Evolutionary conservation across 768 basidiomycete genomes (phyloP).

Genomic region (Cystobasidium onofrii): DNA sequence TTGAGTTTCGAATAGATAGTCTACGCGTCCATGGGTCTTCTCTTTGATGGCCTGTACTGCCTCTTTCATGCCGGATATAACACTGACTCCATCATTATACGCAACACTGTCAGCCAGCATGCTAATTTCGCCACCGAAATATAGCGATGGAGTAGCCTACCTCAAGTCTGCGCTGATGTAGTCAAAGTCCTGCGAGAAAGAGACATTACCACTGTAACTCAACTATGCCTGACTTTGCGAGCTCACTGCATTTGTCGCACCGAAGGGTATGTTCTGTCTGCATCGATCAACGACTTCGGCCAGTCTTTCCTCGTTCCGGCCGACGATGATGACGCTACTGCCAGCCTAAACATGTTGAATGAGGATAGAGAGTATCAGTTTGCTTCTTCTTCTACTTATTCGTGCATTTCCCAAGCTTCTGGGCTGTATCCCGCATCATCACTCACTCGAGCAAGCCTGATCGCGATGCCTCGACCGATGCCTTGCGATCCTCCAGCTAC

Average conservation of each 20-base stretch:
- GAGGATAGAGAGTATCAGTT: too few species aligned
- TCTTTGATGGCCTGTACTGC: slow-evolving; percentile 30
- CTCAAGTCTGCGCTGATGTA: slow-evolving; percentile 42
- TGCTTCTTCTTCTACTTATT: too few species aligned
- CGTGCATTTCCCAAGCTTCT: too few species aligned
- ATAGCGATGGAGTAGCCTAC: slow-evolving; percentile 10
- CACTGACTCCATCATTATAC: not conserved
- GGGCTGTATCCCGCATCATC: not conserved
- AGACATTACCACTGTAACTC: too few species aligned
- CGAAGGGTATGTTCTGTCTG: not conserved
- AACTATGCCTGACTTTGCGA: not conserved
- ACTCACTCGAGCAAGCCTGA: slow-evolving; percentile 34
- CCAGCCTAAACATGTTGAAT: slow-evolving; percentile 31
- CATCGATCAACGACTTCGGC: slow-evolving; percentile 33
- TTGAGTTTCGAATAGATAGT: slow-evolving; percentile 39
- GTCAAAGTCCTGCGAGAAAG: slow-evolving; percentile 32
- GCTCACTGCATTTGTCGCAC: slow-evolving; percentile 5
- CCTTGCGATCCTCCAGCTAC: slow-evolving; percentile 37
- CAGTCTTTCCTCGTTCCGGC: slow-evolving; percentile 34
- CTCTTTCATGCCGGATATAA: slow-evolving; percentile 31
- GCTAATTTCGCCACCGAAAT: not conserved
- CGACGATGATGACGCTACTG: slow-evolving; percentile 38
- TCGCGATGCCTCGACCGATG: slow-evolving; percentile 36
- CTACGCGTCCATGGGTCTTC: slow-evolving; percentile 36
- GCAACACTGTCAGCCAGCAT: not conserved